These are phyloP conservation scores for Leccinum boreale DNA, from an alignment of 768 basidiomycete species.

Conservation along the genomic window DNA sequence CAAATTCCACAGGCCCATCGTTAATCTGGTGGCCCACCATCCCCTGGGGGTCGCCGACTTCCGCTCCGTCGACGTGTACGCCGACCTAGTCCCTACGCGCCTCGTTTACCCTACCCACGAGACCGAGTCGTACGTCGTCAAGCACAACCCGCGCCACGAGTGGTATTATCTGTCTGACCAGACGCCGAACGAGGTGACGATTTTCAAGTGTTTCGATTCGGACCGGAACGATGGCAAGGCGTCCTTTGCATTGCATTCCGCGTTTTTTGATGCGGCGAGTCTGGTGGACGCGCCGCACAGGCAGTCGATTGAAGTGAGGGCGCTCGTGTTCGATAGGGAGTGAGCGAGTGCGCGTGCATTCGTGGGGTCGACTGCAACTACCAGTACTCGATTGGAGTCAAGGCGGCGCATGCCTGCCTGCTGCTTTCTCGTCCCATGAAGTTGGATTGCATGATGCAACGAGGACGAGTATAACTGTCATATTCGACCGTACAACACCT, in stretches of 20 bases:
- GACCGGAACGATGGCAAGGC: slow-evolving; percentile 28
- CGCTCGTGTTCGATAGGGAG: slow-evolving; percentile 37
- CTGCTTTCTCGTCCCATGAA: too few relatives aligned
- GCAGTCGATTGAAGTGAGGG: slow-evolving; percentile 40
- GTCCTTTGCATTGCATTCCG: slow-evolving; percentile 36
- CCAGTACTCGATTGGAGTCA: too few relatives aligned
- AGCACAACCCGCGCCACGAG: background rate
- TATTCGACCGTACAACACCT: too few relatives aligned
- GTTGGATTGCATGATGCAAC: too few relatives aligned
- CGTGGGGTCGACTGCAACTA: background rate
- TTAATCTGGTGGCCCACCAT: slow-evolving; percentile 32
- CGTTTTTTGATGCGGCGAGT: slow-evolving; percentile 35
- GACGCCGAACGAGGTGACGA: slow-evolving; percentile 36
- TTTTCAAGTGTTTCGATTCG: slow-evolving; percentile 45
- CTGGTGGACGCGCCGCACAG: slow-evolving; percentile 32
- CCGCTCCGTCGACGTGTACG: slow-evolving; percentile 30
- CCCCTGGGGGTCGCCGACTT: slow-evolving; percentile 40
- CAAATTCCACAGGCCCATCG: slow-evolving; percentile 24
- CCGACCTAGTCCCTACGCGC: slow-evolving; percentile 34
- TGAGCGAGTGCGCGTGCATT: slow-evolving; percentile 4
- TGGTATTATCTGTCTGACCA: slow-evolving; percentile 39
- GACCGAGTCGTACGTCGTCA: too few relatives aligned
- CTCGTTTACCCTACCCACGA: slow-evolving; percentile 26
- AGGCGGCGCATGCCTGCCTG: too few relatives aligned
- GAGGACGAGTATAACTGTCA: too few relatives aligned